Base-by-base conservation (phyloP, 129 eudicot species). In the Silybum marianum region DNA sequence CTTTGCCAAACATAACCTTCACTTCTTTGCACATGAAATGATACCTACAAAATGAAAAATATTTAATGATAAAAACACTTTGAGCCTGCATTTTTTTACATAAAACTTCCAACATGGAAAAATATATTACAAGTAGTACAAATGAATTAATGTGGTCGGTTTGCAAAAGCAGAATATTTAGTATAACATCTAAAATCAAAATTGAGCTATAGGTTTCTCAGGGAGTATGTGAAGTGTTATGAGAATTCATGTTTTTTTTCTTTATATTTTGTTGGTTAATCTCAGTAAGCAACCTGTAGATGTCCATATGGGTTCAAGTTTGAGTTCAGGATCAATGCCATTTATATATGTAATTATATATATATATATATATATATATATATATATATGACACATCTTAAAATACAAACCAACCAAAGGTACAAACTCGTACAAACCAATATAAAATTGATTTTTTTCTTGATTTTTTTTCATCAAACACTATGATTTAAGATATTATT, bases 1-100 rank as follows among this genome's bases (percentile, higher is more conserved):
- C 9, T 54, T 18, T 18, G 9, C 22, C 7, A 54, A 54, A 54
- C 23, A 14, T 51, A 54, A 9, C 9, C 54, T 44, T 54, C 22
- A 8, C 18, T 34, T 71, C 40, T 68, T 68, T 78, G 72, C 30
- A 26, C 16, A 48, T 70, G 82, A 78, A 78, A 46, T 69, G 66
- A 68, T 16, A 28, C 62, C 26, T 73, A 22, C 77, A 73, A 3
- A 74, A 46, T 74, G 67, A 22, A 72, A 19, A 11, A 18, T 32
- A 73, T 14, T 21, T 21, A 21, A 42, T 22, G 48, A 11, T 11
- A 40, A 42, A 73, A 73, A 40, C 72, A 1, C 26, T 13, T 24
- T 11, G 73, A 73, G 19, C 78, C 65, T 54, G 23, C 22, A 10
- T 0, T 30, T 76, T 40, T 78, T 22, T 46, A 8, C 23, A 28